phyloP scores from a whole-genome alignment of 257 asterid species.

The Capsicum baccatum region DNA sequence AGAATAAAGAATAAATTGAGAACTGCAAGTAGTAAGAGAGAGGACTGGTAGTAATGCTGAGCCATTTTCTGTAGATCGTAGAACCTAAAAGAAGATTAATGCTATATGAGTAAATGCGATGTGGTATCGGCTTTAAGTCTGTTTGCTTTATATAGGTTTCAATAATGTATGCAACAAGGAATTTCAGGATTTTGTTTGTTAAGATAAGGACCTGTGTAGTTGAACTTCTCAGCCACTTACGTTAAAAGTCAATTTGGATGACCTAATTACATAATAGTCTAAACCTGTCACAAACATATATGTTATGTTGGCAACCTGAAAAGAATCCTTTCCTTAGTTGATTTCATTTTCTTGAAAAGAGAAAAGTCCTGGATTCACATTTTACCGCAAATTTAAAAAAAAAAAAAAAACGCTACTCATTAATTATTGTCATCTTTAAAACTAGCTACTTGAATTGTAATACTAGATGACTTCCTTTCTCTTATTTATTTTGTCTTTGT shows the following conservation, averaged over 20 bases:
- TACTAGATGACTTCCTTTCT: background rate
- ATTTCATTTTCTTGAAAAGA: background rate
- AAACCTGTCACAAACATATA: constrained; percentile 15
- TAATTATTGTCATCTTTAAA: background rate
- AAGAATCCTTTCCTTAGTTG: background rate
- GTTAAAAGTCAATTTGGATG: background rate
- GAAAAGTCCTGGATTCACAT: background rate
- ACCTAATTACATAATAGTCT: background rate
- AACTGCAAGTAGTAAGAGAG: constrained; percentile 23
- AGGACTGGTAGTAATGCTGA: constrained; percentile 4
- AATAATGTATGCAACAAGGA: constrained; percentile 30
- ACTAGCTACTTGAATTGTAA: background rate
- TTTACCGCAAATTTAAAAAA: background rate
- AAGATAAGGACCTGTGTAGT: constrained; percentile 28
- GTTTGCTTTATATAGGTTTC: constrained; percentile 32
- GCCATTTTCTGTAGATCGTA: constrained; percentile 16
- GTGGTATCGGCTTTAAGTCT: constrained; percentile 1
- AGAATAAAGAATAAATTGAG: constrained; percentile 25
- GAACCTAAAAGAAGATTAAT: background rate
- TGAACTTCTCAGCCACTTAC: constrained; percentile 39
- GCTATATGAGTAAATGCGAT: background rate
- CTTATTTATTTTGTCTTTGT: background rate
- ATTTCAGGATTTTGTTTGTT: constrained; percentile 29
- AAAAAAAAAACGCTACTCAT: background rate
- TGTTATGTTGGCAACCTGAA: background rate